Evolutionary conservation across 2,329 filamentous ascomycete species (phyloP).

Genomic region (Aspergillus ibericus): DNA sequence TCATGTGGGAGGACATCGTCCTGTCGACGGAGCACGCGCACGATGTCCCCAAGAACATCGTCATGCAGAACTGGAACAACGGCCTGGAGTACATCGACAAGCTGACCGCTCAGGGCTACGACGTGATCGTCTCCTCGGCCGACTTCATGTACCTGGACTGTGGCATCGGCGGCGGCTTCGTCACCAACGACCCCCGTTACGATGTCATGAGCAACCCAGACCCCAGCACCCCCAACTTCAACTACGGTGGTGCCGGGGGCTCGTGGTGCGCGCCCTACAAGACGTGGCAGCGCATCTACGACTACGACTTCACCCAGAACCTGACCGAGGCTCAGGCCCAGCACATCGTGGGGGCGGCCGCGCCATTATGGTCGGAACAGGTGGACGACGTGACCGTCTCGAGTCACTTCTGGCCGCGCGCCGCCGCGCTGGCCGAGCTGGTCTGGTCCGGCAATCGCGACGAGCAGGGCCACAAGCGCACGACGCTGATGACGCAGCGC

Average conservation of each 20-base stretch:
- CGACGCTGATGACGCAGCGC: conserved; percentile 55
- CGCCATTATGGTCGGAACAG: conserved; percentile 57
- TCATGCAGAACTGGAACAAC: conserved; percentile 59
- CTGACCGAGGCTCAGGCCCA: conserved; percentile 49
- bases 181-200: conserved; percentile 59
- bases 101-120: conserved; percentile 52
- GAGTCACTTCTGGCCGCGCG: conserved; percentile 57
- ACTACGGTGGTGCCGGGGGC: conserved; percentile 55
- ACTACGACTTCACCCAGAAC: conserved; percentile 56
- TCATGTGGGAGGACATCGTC: conserved; percentile 60
- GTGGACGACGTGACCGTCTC: conserved; percentile 55
- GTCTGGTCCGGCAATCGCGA: conserved; percentile 58
- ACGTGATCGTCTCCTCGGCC: conserved; percentile 57
- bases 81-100: conserved; percentile 54
- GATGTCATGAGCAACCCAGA: conserved; percentile 55
- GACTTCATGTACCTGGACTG: conserved; percentile 61
- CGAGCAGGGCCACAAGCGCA: conserved; percentile 51
- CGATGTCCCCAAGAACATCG: conserved; percentile 51
- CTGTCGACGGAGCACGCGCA: conserved; percentile 48
- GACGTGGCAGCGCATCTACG: conserved; percentile 61
- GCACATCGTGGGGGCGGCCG: conserved; percentile 54
- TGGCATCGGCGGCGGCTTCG: conserved; percentile 55
- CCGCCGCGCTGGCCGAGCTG: conserved; percentile 57
- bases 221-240: conserved; percentile 49
- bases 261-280: conserved; percentile 63